A percentile compares a stretch with the other conserved stretches of the same genome.
These are phyloP conservation scores for Daedaleopsis sinensis DNA, from an alignment of 768 basidiomycete genomes.

Conservation along the genomic window DNA sequence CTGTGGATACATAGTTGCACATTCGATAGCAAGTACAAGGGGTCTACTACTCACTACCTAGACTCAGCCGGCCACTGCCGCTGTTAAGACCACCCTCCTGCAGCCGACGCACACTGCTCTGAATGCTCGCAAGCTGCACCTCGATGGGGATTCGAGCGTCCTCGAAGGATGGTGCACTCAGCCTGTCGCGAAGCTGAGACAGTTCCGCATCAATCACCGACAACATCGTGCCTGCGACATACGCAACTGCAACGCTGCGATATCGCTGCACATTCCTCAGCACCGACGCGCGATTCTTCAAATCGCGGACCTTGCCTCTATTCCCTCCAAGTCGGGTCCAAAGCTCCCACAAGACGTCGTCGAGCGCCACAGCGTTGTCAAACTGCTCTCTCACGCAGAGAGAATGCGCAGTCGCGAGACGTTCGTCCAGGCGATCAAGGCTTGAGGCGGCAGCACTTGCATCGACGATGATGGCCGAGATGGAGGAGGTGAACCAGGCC, in stretches of 20 bases:
- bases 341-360: conserved; percentile 60
- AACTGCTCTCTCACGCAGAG: conserved; percentile 59
- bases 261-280: conserved; percentile 58
- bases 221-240: conserved; percentile 64
- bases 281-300: conserved; percentile 51
- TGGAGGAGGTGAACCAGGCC: conserved; percentile 51
- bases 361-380: conserved; percentile 43
- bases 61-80: too few relatives aligned
- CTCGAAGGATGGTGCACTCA: conserved; percentile 61
- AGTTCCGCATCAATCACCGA: conserved; percentile 68
- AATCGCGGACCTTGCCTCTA: conserved; percentile 44
- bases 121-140: conserved; percentile 75
- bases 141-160: conserved; percentile 61
- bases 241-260: conserved; percentile 59
- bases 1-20: too few relatives aligned
- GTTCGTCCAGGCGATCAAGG: conserved; percentile 64
- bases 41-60: too few relatives aligned
- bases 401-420: conserved; percentile 55
- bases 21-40: too few relatives aligned
- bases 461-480: conserved; percentile 62
- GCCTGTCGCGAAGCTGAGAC: conserved; percentile 74
- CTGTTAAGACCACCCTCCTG: too few relatives aligned
- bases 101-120: conserved; percentile 4
- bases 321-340: conserved; percentile 77
- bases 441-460: conserved; percentile 57